Percentiles rank a stretch among this genome's conserved stretches.
phyloP scores from a whole-genome alignment of 805 yeast species.

The Candida vaughaniae region DNA sequence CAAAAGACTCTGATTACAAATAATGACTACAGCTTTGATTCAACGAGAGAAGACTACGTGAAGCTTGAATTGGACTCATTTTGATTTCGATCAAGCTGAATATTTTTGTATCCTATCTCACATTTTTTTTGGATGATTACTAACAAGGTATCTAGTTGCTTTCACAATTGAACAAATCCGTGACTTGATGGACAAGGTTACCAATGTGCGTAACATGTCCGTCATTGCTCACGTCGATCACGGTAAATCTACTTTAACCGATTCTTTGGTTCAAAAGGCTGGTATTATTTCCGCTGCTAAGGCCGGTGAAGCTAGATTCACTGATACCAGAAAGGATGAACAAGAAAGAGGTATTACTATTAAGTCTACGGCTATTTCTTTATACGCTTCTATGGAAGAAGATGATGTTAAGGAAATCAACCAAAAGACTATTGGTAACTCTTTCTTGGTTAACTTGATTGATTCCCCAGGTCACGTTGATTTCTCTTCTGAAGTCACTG shows the following conservation, averaged over 20 bases:
- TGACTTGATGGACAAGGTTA: conserved; percentile 98
- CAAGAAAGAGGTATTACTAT: conserved; percentile 99
- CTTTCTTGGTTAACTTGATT: conserved; percentile 95
- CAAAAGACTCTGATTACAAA: no score
- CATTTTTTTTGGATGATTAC: no score
- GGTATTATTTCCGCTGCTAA: conserved; percentile 99
- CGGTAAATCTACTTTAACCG: conserved; percentile 99
- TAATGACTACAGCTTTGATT: no score
- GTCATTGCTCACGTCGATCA: conserved; percentile 99
- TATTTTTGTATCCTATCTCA: no score
- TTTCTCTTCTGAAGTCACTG: conserved; percentile 99
- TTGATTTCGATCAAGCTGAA: no score
- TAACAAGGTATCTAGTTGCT: conserved; percentile 38
- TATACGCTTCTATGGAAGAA: conserved; percentile 82
- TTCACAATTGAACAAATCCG: conserved; percentile 82
- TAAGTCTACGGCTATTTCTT: conserved; percentile 97
- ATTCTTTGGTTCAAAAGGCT: conserved; percentile 97
- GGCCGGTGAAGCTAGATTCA: conserved; percentile 99
- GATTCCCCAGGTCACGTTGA: conserved; percentile 99
- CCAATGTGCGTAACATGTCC: conserved; percentile 99
- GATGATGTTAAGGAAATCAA: conserved; percentile 86
- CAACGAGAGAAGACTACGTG: no score
- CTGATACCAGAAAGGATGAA: conserved; percentile 99
- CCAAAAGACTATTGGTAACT: conserved; percentile 90
- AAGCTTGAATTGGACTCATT: no score